Evolutionary conservation across 2,329 filamentous ascomycete genomes (phyloP).

Genomic region (Orbilia quercus): DNA sequence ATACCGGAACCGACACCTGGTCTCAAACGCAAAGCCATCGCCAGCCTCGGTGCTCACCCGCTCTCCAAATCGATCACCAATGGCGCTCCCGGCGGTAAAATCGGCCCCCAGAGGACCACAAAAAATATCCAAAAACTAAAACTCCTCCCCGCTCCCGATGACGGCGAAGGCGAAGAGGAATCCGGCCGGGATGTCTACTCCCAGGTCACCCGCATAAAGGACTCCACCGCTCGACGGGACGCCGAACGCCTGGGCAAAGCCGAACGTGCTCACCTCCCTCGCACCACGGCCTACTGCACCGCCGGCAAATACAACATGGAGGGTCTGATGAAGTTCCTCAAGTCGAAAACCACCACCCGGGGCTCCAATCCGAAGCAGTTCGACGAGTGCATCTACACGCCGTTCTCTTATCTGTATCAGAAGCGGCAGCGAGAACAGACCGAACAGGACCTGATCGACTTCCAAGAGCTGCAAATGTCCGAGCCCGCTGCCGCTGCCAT

Average conservation of each 20-base stretch:
- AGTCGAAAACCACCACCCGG: constrained; percentile 80
- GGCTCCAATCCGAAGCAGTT: constrained; percentile 90
- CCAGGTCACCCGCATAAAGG: constrained; percentile 97
- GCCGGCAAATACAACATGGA: constrained; percentile 92
- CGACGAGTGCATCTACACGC: constrained; percentile 97
- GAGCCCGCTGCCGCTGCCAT: constrained; percentile 55
- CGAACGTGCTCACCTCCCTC: constrained; percentile 83
- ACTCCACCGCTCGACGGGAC: constrained; percentile 90
- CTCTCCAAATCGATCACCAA: constrained; percentile 41
- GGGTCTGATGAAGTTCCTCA: constrained; percentile 87
- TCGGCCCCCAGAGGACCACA: constrained; percentile 92
- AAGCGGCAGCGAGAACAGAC: constrained; percentile 75
- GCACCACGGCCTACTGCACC: constrained; percentile 96
- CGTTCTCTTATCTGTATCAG: constrained; percentile 77
- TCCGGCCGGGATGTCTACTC: constrained; percentile 95
- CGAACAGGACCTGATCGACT: constrained; percentile 72
- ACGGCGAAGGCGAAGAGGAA: constrained; percentile 83
- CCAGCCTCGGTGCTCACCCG: constrained; percentile 46
- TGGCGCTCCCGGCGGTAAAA: constrained; percentile 70
- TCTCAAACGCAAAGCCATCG: constrained; percentile 53
- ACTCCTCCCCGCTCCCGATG: constrained; percentile 89
- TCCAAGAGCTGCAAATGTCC: constrained; percentile 66
- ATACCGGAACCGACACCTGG: constrained; percentile 27
- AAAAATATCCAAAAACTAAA: constrained; percentile 98
- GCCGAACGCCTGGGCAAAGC: constrained; percentile 93